Base-by-base conservation (phyloP, 805 yeast genomes). In the Hanseniaspora occidentalis region DNA sequence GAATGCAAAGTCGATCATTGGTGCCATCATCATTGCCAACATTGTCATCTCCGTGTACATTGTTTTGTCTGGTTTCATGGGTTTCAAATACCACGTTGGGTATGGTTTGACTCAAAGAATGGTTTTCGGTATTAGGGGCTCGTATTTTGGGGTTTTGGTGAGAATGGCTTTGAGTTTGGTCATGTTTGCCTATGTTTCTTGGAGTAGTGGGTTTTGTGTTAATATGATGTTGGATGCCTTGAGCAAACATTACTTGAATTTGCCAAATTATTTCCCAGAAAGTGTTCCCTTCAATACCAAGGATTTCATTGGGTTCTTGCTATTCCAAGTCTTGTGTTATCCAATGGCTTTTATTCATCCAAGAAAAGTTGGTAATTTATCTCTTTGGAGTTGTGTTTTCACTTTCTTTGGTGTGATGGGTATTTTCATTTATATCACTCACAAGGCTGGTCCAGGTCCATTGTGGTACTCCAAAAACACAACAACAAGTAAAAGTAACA, bases 131-230 rank as follows among this genome's bases (percentile, higher is more conserved):
- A 57, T 63, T 35, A 46, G 54, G 23, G 61, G 64, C 9, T 56
- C 61, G 8, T 49, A 48, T 29, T 52, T 63, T 25, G 62, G 61
- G 25, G 57, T 63, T 25, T 50, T 61, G 34, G 58, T 64, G 31
- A 53, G 67, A 37, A 53, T 61, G 39, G 54, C 61, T 31, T 55
- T 60, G 2, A 62, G 65, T 17, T 54, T 57, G 25, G 57, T 64
- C 29, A 60, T 67, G 62, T 65, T 58, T 48, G 67, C 67, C 16
- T 62, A 60, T 36, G 58, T 60, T 43, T 56, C 66, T 6, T 56
- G 57, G 49, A 56, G 56, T 37, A 62, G 63, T 37, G 62, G 66
- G 9, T 55, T 58, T 42, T 61, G 63, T 31, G 50, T 61, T 29
- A 58, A 58, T 36, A 61, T 57, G 33, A 43, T 58, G 16, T 51